A percentile compares a stretch with the other conserved stretches of the same genome.
phyloP scores from a whole-genome alignment of 345 rosid genomes.

The Aquilaria sinensis region DNA sequence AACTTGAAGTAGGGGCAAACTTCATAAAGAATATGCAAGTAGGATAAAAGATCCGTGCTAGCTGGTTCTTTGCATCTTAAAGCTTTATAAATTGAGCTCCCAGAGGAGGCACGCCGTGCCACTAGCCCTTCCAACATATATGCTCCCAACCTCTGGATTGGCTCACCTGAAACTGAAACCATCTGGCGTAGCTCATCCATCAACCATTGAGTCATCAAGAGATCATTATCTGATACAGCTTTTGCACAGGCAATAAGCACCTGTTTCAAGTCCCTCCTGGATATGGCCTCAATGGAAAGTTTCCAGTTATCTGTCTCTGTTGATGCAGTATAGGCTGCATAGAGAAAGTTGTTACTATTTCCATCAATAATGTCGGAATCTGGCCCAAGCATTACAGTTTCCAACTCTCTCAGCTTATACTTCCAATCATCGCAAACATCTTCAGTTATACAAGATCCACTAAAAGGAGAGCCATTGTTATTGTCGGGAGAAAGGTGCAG shows the following conservation, averaged over 20 bases:
- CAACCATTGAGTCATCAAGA: constrained; percentile 53
- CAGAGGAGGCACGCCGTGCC: constrained; percentile 74
- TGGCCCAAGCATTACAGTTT: constrained; percentile 80
- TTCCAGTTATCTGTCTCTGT: constrained; percentile 40
- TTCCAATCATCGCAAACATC: constrained; percentile 43
- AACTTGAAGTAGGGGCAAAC: constrained; percentile 92
- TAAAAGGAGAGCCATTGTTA: constrained; percentile 44
- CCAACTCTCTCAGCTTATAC: constrained; percentile 75
- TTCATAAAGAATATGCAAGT: constrained; percentile 74
- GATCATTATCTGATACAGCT: constrained; percentile 73
- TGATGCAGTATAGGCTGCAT: constrained; percentile 13
- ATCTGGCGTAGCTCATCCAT: constrained; percentile 62
- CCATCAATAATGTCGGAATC: constrained; percentile 50
- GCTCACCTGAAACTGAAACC: constrained; percentile 96
- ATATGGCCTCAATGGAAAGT: constrained; percentile 45
- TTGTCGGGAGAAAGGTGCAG: constrained; percentile 48
- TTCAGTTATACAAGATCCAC: constrained; percentile 76
- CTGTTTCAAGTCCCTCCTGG: constrained; percentile 48
- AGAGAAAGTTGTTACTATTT: constrained; percentile 26
- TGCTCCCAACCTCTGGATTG: constrained; percentile 92
- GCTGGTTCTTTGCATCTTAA: constrained; percentile 69
- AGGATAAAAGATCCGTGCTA: constrained; percentile 61
- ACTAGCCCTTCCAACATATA: constrained; percentile 92
- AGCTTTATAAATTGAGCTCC: constrained; percentile 70
- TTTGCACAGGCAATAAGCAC: constrained; percentile 67